These are phyloP conservation scores for Annulohypoxylon nitens DNA, from an alignment of 495 filamentous ascomycete genomes.

Conservation along the genomic window DNA sequence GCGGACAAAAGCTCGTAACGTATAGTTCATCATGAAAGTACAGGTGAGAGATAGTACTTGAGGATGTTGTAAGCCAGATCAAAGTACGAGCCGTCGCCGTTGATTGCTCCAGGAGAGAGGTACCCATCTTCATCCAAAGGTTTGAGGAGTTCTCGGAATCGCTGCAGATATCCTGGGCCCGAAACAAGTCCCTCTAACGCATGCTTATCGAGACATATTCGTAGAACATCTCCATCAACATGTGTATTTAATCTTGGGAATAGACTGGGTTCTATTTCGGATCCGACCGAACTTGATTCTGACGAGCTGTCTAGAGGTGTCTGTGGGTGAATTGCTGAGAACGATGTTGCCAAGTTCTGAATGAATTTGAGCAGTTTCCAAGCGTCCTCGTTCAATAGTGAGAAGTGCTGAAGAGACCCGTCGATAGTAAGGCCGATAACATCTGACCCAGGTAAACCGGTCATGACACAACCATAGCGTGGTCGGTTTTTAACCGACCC, in stretches of 20 bases:
- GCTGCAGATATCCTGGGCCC: conserved; percentile 38
- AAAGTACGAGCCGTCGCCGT: conserved; percentile 41
- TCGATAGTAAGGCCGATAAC: conserved; percentile 74
- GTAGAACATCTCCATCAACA: conserved; percentile 76
- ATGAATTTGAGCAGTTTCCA: conserved; percentile 74
- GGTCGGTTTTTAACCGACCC: conserved; percentile 40
- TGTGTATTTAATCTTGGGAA: conserved; percentile 64
- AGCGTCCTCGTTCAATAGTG: conserved; percentile 64
- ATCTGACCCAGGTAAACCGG: conserved; percentile 53
- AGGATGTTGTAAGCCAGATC: conserved; percentile 60
- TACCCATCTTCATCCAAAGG: conserved; percentile 52
- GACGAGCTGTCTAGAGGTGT: conserved; percentile 40
- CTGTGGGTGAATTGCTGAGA: conserved; percentile 38
- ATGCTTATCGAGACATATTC: conserved; percentile 63
- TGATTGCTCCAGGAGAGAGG: conserved; percentile 26
- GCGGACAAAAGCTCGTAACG: conserved; percentile 11
- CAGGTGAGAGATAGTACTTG: conserved; percentile 60
- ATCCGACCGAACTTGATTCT: conserved; percentile 36
- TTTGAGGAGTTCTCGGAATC: conserved; percentile 53
- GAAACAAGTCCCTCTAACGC: conserved; percentile 61
- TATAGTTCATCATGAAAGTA: conserved; percentile 45
- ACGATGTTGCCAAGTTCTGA: conserved; percentile 66
- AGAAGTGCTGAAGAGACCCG: conserved; percentile 73
- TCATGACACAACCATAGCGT: conserved; percentile 50
- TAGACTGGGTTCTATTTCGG: conserved; percentile 47